Base-by-base conservation (phyloP, 1,139 yeast species). In the Magnusiomyces tetraspermus region DNA sequence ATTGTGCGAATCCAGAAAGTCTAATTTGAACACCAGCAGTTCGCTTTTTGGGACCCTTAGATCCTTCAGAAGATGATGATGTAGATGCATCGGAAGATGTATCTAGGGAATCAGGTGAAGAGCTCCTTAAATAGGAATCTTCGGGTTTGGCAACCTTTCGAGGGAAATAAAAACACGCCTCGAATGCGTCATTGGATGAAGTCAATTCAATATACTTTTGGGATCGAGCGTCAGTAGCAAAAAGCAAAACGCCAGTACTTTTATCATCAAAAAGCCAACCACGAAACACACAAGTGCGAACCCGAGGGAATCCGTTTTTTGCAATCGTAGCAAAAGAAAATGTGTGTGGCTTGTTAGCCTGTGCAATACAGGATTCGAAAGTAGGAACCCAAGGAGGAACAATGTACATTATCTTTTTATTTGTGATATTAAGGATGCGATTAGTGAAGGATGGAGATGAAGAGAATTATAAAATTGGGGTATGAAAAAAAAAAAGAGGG, bases 191-290 rank as follows among this genome's bases (percentile, higher is more conserved):
- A 58, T 81, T 79, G 61, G 78, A 76, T 26, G 63, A 59, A 17
- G 64, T 57, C 52, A 82, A 68, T 62, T 85, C 86, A 24, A 70
- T 67, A 60, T 76, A 76, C 66, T 87, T 87, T 51, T 70, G 70
- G 75, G 84, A 80, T 63, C 96, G 71, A 60, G 75, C 73, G 67
- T 87, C 96, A 1, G 95, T 83, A 46, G 85, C 78, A 62, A 84
- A 80, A 2, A 87, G 75, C 53, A 86, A 65, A 11, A 84, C 79
- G 61, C 85, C 87, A 44, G 83, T 82, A 54, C 78, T 74, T 57
- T 76, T 77, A 63, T 85, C 86, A 63, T 80, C 75, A 63, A 86
- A 87, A 46, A 87, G 69, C 69, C 85, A 87, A 15, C 90, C 94
- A 51, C 95, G 75, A 61, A 74, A 79, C 13, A 85, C 80, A 58